Evolutionary conservation across 148 eudicot genomes (phyloP).

Genomic region (Amaranthus cruentus): DNA sequence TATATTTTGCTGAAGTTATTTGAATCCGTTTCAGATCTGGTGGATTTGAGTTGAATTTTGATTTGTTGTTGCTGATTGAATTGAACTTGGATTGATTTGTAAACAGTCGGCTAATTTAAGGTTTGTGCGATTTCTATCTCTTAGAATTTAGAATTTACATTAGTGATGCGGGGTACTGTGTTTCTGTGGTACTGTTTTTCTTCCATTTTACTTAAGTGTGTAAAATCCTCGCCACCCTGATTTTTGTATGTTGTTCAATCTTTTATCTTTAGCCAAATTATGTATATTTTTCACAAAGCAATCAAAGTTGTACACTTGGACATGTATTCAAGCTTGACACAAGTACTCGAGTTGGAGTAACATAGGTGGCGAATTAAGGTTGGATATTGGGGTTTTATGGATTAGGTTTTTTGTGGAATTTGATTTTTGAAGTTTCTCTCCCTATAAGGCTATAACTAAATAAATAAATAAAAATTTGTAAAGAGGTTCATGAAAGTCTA

Average conservation of each 20-base stretch:
- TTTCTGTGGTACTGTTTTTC: not conserved
- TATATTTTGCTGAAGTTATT: not conserved
- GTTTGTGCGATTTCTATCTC: not conserved
- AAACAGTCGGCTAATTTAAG: not conserved
- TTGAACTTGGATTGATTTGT: not conserved
- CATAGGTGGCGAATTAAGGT: too few relatives aligned
- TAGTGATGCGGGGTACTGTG: too few relatives aligned
- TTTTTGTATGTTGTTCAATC: not conserved
- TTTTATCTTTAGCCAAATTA: not conserved
- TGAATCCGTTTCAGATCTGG: conserved; percentile 15
- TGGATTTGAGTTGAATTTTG: conserved; percentile 1
- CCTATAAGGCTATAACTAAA: too few relatives aligned
- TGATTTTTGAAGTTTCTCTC: too few relatives aligned
- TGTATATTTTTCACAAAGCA: too few relatives aligned
- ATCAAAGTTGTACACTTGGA: too few relatives aligned
- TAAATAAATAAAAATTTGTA: too few relatives aligned
- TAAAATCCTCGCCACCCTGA: not conserved
- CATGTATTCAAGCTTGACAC: too few relatives aligned
- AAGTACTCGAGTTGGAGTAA: too few relatives aligned
- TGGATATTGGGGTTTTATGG: too few relatives aligned
- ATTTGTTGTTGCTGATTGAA: conserved; percentile 3
- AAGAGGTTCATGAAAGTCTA: too few relatives aligned
- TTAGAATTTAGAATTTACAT: not conserved
- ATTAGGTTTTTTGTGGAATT: too few relatives aligned
- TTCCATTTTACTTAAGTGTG: not conserved